phyloP scores from a whole-genome alignment of 108 stramenopile genomes.

The Schizochytrium sp. region DNA sequence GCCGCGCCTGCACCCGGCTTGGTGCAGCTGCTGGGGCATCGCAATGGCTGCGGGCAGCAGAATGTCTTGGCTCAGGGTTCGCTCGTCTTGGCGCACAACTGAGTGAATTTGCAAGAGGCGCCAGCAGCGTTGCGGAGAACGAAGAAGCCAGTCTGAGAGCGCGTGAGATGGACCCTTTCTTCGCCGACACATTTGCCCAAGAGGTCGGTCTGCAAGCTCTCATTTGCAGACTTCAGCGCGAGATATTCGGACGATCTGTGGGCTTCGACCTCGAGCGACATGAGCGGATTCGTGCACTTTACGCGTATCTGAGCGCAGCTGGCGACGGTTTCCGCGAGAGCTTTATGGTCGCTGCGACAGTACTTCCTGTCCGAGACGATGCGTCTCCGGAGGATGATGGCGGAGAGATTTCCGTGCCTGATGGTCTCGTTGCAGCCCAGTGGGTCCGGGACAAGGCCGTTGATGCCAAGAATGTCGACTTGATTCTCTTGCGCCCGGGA shows the following conservation, averaged over 20 bases:
- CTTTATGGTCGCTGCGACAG: background rate
- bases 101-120: background rate
- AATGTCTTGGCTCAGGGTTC: background rate
- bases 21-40: background rate
- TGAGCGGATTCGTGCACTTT: background rate
- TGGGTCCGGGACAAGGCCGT: too few relatives aligned
- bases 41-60: background rate
- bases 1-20: background rate
- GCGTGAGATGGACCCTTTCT: background rate
- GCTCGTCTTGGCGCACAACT: background rate
- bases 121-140: background rate
- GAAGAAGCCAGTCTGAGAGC: background rate
- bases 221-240: background rate
- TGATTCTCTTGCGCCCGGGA: too few relatives aligned
- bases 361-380: background rate
- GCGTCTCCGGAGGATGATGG: background rate
- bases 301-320: background rate
- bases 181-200: background rate
- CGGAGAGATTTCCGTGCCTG: too few relatives aligned
- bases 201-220: background rate
- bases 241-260: background rate
- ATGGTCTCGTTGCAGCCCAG: too few relatives aligned
- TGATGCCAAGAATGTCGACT: too few relatives aligned
- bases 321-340: background rate
- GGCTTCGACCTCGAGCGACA: background rate